phyloP scores from a whole-genome alignment of 2,329 filamentous ascomycete species.

The Emericellopsis atlantica region DNA sequence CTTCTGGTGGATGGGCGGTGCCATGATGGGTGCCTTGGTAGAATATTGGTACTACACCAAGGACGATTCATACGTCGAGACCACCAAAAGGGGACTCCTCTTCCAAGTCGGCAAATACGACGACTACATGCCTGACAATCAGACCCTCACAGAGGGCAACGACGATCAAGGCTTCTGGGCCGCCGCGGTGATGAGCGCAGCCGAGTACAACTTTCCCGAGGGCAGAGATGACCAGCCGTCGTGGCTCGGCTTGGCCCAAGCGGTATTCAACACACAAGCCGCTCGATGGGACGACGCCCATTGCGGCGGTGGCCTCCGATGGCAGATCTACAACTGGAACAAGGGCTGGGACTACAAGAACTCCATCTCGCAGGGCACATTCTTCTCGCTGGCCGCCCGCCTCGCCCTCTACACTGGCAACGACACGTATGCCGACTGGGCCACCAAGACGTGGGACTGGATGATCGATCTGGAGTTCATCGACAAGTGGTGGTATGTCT shows the following conservation, averaged over 20 bases:
- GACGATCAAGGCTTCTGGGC: constrained; percentile 70
- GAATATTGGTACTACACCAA: constrained; percentile 81
- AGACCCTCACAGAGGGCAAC: constrained; percentile 57
- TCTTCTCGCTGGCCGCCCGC: constrained; percentile 52
- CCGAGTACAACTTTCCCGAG: constrained; percentile 55
- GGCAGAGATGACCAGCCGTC: constrained; percentile 43
- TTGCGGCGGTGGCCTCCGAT: constrained; percentile 66
- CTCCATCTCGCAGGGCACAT: constrained; percentile 48
- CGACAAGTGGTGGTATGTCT: constrained; percentile 45
- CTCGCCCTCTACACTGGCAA: constrained; percentile 70
- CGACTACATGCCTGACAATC: constrained; percentile 69
- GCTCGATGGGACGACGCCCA: constrained; percentile 55
- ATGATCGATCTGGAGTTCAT: constrained; percentile 44
- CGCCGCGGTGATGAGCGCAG: constrained; percentile 56
- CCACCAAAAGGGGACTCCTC: constrained; percentile 55
- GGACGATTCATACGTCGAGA: constrained; percentile 57
- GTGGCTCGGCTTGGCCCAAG: constrained; percentile 63
- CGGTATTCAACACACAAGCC: constrained; percentile 70
- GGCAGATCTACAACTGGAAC: constrained; percentile 80
- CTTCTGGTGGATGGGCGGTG: constrained; percentile 54
- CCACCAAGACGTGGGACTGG: constrained; percentile 61
- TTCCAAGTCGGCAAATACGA: constrained; percentile 60
- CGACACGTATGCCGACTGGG: constrained; percentile 66
- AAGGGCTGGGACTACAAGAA: constrained; percentile 71
- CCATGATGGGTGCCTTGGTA: constrained; percentile 57